Evolutionary conservation across 73 alveolate genomes (phyloP).

Genomic region (Diophrys sp.): DNA sequence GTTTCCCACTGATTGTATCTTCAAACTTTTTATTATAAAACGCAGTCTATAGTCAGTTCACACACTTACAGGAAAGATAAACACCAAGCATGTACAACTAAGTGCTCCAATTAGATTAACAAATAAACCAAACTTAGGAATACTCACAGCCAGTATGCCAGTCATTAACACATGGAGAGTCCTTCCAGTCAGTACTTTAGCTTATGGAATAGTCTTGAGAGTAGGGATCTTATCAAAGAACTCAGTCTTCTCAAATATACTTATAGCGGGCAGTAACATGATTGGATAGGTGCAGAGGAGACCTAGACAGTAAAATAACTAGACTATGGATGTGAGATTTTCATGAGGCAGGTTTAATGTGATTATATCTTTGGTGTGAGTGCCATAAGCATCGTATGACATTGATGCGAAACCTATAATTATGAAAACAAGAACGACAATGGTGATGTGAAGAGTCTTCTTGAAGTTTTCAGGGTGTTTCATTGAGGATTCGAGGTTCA

Average conservation of each 20-base stretch:
- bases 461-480: conserved; percentile 38
- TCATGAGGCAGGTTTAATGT: conserved; percentile 55
- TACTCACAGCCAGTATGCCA: conserved; percentile 32
- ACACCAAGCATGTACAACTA: conserved; percentile 42
- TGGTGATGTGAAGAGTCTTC: background rate
- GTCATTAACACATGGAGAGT: conserved; percentile 31
- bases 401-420: conserved; percentile 14
- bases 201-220: conserved; percentile 12
- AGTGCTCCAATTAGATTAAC: conserved; percentile 56
- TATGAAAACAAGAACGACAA: conserved; percentile 10
- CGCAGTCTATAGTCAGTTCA: conserved; percentile 2
- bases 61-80: conserved; percentile 40
- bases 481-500: conserved; percentile 52
- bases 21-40: conserved; percentile 45
- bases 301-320: conserved; percentile 47
- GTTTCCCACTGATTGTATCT: conserved; percentile 1
- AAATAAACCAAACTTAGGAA: conserved; percentile 55
- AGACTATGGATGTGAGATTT: conserved; percentile 22
- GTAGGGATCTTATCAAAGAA: conserved; percentile 28
- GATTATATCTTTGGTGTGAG: conserved; percentile 30
- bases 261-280: conserved; percentile 46
- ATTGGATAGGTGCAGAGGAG: conserved; percentile 54
- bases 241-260: conserved; percentile 35
- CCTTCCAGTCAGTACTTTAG: conserved; percentile 17
- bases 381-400: conserved; percentile 48